A percentile compares a stretch with the other conserved stretches of the same genome.
phyloP scores from a whole-genome alignment of 257 asterid species.

The Lithospermum erythrorhizon region DNA sequence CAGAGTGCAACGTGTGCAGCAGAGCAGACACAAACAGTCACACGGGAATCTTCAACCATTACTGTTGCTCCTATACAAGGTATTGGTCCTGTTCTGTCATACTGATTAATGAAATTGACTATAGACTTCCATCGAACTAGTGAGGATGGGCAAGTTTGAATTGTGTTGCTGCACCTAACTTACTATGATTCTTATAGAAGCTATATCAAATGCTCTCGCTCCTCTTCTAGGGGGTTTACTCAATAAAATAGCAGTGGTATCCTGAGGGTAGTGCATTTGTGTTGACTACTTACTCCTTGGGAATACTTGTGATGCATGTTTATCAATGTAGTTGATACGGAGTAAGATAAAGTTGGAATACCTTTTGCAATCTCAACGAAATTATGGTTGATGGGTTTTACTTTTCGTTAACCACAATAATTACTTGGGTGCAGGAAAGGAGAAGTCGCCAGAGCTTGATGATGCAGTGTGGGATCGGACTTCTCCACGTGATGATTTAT shows the following conservation, averaged over 20 bases:
- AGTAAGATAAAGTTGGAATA: too few species aligned
- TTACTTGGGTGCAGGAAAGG: slow-evolving; percentile 42
- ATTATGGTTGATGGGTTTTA: neutral
- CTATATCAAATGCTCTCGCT: neutral
- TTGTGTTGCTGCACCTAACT: neutral
- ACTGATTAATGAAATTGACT: neutral
- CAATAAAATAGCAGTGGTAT: too few species aligned
- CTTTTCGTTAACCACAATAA: slow-evolving; percentile 1
- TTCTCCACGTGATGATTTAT: slow-evolving; percentile 73
- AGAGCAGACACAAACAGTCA: slow-evolving; percentile 80
- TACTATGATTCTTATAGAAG: neutral
- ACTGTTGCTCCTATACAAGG: slow-evolving; percentile 87
- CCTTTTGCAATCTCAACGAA: neutral
- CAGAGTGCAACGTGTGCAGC: slow-evolving; percentile 78
- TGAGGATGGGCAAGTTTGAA: neutral
- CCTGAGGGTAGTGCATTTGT: too few species aligned
- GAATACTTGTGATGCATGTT: too few species aligned
- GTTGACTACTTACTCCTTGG: neutral
- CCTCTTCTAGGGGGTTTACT: neutral
- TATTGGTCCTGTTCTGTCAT: slow-evolving; percentile 12
- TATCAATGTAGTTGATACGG: too few species aligned
- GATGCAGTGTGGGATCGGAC: slow-evolving; percentile 81
- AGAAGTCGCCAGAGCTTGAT: slow-evolving; percentile 82
- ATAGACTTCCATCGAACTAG: neutral
- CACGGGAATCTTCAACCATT: slow-evolving; percentile 76